Conservation (phyloP, 1,284 basidiomycete genomes). For the Papiliotrema flavescens region DNA sequence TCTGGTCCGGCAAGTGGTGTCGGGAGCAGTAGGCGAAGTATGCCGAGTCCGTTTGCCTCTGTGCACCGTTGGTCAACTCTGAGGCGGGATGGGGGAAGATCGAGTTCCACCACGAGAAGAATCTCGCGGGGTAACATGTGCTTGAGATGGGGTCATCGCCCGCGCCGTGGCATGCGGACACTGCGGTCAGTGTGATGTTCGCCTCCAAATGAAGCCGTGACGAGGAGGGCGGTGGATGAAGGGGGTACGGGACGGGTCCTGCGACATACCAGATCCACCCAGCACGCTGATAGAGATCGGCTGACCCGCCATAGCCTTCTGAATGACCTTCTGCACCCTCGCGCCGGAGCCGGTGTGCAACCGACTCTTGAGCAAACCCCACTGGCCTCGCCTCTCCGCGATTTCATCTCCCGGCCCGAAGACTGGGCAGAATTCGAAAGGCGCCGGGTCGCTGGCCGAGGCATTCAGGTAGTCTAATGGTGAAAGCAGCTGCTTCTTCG, state of each 20-base stretch:
- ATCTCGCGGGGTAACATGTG: constrained; percentile 78
- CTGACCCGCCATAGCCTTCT: constrained; percentile 75
- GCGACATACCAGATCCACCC: constrained; percentile 75
- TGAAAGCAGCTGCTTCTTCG: constrained; percentile 38
- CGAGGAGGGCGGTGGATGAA: too few relatives aligned
- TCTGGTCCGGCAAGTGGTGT: constrained; percentile 86
- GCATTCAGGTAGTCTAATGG: constrained; percentile 52
- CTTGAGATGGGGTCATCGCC: constrained; percentile 85
- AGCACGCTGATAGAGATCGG: constrained; percentile 87
- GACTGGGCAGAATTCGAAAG: constrained; percentile 85
- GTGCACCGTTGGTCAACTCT: constrained; percentile 91
- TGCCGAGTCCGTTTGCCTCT: constrained; percentile 78
- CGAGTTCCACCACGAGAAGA: constrained; percentile 93
- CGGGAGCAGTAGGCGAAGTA: constrained; percentile 89
- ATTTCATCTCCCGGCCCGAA: constrained; percentile 77
- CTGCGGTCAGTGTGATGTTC: constrained; percentile 44
- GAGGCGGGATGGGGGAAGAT: constrained; percentile 92
- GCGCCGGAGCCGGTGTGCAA: constrained; percentile 78
- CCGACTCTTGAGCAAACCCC: constrained; percentile 69
- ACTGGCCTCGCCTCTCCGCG: constrained; percentile 71
- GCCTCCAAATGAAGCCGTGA: too few relatives aligned
- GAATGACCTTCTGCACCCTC: constrained; percentile 74
- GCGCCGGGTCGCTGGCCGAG: constrained; percentile 57
- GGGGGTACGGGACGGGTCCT: too few relatives aligned
- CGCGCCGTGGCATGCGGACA: constrained; percentile 88